phyloP scores from a whole-genome alignment of 192 early-diverging fungal genomes.

The Dissophora globulifera region DNA sequence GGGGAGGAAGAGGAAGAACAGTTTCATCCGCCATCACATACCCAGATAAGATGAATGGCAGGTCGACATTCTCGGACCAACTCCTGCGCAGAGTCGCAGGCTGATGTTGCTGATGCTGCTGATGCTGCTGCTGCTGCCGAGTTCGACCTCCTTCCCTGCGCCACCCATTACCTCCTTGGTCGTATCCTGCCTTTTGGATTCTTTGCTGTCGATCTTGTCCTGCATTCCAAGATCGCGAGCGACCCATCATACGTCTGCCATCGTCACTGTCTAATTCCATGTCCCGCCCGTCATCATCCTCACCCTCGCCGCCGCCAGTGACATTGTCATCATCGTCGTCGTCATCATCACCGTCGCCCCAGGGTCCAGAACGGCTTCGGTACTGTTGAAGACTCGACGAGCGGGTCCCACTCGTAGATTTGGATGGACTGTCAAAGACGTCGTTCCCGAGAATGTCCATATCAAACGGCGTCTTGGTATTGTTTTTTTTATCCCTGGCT shows the following conservation, averaged over 20 bases:
- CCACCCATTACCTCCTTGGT: no score
- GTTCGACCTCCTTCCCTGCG: not conserved
- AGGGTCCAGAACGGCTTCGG: not conserved
- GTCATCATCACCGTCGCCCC: slow-evolving; percentile 13
- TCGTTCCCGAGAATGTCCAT: slow-evolving; percentile 11
- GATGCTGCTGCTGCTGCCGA: not conserved
- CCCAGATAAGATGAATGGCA: slow-evolving; percentile 45
- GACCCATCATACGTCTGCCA: no score
- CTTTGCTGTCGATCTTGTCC: not conserved
- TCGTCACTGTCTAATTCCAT: not conserved
- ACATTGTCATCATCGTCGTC: not conserved
- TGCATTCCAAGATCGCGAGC: no score
- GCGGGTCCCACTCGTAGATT: no score
- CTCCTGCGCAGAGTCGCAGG: slow-evolving; percentile 6
- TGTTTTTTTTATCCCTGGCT: no score
- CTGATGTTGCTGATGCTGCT: not conserved
- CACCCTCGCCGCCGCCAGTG: not conserved
- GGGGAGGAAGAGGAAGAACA: no score
- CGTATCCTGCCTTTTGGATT: no score
- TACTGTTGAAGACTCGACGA: slow-evolving; percentile 1
- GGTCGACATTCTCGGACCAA: slow-evolving; percentile 49
- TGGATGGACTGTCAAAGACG: slow-evolving; percentile 10
- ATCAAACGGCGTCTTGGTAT: slow-evolving; percentile 10
- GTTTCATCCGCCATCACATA: no score
- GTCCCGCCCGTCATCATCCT: slow-evolving; percentile 5